A percentile compares a stretch with the other conserved stretches of the same genome.
Evolutionary conservation across 441 rosid species (phyloP).

Genomic region (Rhodomyrtus psidioides): DNA sequence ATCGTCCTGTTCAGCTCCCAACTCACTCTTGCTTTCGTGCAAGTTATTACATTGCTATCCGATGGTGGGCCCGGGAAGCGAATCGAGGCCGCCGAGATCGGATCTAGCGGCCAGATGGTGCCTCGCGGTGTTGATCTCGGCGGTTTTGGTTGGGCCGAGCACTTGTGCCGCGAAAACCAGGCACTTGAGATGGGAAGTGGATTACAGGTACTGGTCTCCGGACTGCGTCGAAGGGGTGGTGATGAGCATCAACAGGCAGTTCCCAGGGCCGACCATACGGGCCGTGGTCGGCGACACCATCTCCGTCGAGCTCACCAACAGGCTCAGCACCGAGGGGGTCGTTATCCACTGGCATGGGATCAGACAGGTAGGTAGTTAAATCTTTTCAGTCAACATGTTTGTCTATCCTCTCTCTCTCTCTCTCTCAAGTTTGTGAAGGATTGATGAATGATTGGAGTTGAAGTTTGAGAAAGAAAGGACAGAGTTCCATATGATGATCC

Average conservation of each 20-base stretch:
- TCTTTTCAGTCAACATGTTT: background rate
- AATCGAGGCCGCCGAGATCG: background rate
- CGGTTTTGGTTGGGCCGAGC: background rate
- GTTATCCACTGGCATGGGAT: conserved; percentile 97
- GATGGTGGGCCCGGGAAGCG: background rate
- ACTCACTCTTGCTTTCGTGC: background rate
- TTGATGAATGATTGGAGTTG: background rate
- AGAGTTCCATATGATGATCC: background rate
- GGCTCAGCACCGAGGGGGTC: conserved; percentile 70
- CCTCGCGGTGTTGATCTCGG: background rate
- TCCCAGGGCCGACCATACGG: conserved; percentile 72
- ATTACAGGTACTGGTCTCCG: conserved; percentile 52
- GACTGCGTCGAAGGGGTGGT: conserved; percentile 55
- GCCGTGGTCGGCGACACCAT: conserved; percentile 58
- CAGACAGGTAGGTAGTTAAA: conserved; percentile 42
- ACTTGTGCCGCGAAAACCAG: conserved; percentile 1
- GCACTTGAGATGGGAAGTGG: conserved; percentile 54
- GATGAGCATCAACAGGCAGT: conserved; percentile 70
- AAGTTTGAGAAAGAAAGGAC: background rate
- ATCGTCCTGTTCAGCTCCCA: background rate
- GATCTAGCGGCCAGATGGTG: background rate
- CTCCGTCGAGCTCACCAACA: conserved; percentile 47
- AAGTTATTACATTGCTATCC: background rate
- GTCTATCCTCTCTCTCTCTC: background rate
- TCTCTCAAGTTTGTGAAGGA: background rate